Evolutionary conservation across 2,329 filamentous ascomycete species (phyloP), one percentile per base, ranked within the genome.

Genomic region (Phoma sp.): DNA sequence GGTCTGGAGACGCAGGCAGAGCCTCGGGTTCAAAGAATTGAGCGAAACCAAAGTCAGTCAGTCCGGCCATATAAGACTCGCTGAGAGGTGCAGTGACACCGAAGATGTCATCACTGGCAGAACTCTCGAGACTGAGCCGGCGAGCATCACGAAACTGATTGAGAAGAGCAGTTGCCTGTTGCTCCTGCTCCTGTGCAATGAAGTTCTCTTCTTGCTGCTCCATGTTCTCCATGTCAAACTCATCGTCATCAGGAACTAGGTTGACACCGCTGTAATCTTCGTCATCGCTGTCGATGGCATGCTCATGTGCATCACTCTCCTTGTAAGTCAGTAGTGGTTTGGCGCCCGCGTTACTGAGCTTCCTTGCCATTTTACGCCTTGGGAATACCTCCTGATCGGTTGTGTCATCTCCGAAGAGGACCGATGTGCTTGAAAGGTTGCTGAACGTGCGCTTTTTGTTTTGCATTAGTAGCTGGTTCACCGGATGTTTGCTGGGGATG

Each of bases 201-300:
- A 88, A 85, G 74, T 87, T 83, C 79, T 92, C 90, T 83, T 95
- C 91, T 80, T 86, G 83, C 81, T 87, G 85, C 69, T 89, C 84
- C 51, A 94, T 85, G 81, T 90, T 85, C 62, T 90, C 85, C 74
- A 94, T 88, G 73, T 94, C 90, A 61, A 91, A 88, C 59, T 93
- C 90, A 10, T 86, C 88, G 38, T 73, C 70, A 65, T 93, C 90
- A 63, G 85, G 90, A 57, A 96, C 88, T 45, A 92, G 85, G 70
- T 94, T 90, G 56, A 96, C 88, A 33, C 86, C 88, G 48, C 83
- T 85, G 67, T 92, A 89, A 56, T 88, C 85, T 59, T 77, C 74
- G 59, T 76, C 74, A 45, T 76, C 72, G 51, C 65, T 72, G 45
- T 73, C 72, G 45, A 75, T 74, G 39, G 70, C 72, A 61, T 75